Conservation (phyloP, 176 grass and related monocot species). For the Echinochloa phyllopogon region DNA sequence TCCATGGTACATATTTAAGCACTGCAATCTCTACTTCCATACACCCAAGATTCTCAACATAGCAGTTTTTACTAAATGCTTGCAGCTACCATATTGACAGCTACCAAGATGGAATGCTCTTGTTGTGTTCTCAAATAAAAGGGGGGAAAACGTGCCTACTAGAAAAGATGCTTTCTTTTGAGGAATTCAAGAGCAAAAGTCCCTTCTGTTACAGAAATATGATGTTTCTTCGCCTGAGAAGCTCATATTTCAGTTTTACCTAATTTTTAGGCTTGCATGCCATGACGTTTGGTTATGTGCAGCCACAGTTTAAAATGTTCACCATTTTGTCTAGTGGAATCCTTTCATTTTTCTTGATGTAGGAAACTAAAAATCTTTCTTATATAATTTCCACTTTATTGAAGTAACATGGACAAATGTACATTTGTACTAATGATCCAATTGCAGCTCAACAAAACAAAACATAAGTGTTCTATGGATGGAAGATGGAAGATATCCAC, state of each 20-base stretch:
- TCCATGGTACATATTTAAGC: background rate
- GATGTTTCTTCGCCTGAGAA: background rate
- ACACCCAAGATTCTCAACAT: background rate
- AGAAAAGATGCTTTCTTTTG: background rate
- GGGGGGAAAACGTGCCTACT: background rate
- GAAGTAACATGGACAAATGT: no score
- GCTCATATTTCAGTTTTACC: background rate
- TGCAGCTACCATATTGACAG: background rate
- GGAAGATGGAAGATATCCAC: no score
- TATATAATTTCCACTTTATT: no score
- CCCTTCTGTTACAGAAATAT: background rate
- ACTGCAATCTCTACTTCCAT: background rate
- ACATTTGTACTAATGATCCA: no score
- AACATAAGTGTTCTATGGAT: no score
- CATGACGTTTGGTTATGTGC: background rate
- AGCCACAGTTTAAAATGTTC: no score
- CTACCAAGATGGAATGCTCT: no score
- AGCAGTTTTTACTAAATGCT: background rate
- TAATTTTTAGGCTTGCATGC: background rate
- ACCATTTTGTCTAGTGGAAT: no score
- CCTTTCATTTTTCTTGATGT: no score
- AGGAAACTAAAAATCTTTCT: no score
- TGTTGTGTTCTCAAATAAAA: background rate
- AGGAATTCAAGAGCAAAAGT: background rate
- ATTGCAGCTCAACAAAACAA: no score